Evolutionary conservation across 345 rosid genomes (phyloP), one percentile per base, ranked within the genome.

Genomic region (Murraya paniculata): DNA sequence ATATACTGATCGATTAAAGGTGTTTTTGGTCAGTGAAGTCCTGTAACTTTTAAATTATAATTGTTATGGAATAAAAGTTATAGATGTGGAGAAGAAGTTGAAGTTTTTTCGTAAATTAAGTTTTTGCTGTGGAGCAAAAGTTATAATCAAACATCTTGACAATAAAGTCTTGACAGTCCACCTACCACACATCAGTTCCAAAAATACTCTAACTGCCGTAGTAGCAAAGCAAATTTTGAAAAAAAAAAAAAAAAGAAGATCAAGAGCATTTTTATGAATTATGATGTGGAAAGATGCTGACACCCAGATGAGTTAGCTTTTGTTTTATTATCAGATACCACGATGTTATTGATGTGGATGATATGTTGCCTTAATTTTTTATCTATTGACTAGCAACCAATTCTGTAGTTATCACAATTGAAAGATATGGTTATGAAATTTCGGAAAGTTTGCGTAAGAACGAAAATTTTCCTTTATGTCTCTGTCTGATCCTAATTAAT

Each of bases 121-220:
- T 45, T 13, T 13, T 10, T 0, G 5, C 0, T 11, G 9, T 13
- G 0, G 0, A 45, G 13, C 13, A 13, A 45, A 45, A 45, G 5
- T 45, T 4, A 45, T 45, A 45, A 45, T 0, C 0, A 45, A 45
- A 45, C 9, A 3, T 5, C 0, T 45, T 45, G 1, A 0, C 4
- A 41, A 0, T 41, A 10, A 39, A 0, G 4, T 0, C 9, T 39
- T 39, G 4, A 2, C 4, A 9, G 0, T 2, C 13, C 0, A 39
- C 2, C 4, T 39, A 11, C 1, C 48, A 0, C 16, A 11, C 16
- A 3, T 24, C 6, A 0, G 0, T 58, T 0, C 0, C 2, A 24
- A n/a, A 24, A 6, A 0, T 1, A 2, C 1, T 6, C 0, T 24
- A 7, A 9, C 11, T 45, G 4, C 1, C 50, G 3, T 13, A 0